Percentiles rank a stretch among this genome's conserved stretches.
Evolutionary conservation across 2,329 filamentous ascomycete species (phyloP).

Genomic region (Pestalotiopsis fici): DNA sequence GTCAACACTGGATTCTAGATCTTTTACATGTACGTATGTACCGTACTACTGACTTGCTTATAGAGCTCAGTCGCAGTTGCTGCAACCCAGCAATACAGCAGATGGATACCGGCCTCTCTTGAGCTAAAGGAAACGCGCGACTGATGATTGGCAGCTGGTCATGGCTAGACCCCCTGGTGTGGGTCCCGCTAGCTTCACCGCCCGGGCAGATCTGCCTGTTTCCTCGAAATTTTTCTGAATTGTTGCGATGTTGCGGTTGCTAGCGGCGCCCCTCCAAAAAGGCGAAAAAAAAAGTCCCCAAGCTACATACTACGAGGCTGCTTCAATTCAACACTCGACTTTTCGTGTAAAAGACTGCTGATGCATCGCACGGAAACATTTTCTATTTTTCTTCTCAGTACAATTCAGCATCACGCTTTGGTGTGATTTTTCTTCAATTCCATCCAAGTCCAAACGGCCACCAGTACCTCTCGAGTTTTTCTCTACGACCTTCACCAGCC

Average conservation of each 20-base stretch:
- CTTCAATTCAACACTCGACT: neutral
- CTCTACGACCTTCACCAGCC: constrained; percentile 4
- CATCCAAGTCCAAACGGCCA: neutral
- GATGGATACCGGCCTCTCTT: neutral
- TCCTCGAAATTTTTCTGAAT: constrained; percentile 15
- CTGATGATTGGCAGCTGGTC: neutral
- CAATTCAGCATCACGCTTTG: neutral
- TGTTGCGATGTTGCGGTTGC: constrained; percentile 1
- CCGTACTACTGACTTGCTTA: neutral
- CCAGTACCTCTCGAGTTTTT: neutral
- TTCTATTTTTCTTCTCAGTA: neutral
- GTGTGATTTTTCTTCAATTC: neutral
- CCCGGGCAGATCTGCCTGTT: constrained; percentile 1
- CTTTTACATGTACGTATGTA: too few relatives aligned
- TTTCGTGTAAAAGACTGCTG: neutral
- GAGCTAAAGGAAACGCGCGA: neutral
- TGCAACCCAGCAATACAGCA: neutral
- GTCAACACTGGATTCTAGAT: too few relatives aligned
- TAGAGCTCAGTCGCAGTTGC: neutral
- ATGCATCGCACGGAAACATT: neutral
- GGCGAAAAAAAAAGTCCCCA: constrained; percentile 2
- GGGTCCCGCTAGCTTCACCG: constrained; percentile 4
- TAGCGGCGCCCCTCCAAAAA: constrained; percentile 12
- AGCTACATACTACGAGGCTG: neutral
- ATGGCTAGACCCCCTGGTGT: neutral